Evolutionary conservation across 2,329 filamentous ascomycete genomes (phyloP), one percentile per base, ranked within the genome.

Genomic region (Fusarium sp.): DNA sequence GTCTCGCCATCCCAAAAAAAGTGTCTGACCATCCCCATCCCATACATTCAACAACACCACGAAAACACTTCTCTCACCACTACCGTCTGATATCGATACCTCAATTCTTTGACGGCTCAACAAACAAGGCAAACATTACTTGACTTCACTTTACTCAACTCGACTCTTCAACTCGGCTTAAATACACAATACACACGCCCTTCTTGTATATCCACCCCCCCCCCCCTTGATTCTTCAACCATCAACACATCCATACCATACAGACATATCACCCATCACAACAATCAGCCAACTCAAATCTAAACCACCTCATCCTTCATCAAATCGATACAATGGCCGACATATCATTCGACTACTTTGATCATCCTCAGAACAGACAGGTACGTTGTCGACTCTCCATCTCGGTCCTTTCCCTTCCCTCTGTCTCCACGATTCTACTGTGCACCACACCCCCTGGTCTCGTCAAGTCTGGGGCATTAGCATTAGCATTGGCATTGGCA

Each of bases 281-380:
- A 63, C 61, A 57, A 63, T 64, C 58, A 72, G 55, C 69, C 72
- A 69, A 72, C 23, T 23, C 21, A 51, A 40, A 20, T 8, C 11
- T 14, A 51, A 27, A 51, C 23, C 48, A 51, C 14, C 41, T 43
- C 41, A 43, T 43, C 21, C 21, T 45, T 28, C 59, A 42, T 25
- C 12, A 32, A 49, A 23, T 21, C 32, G 27, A 75, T 59, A 54
- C 60, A 68, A 75, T 75, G 73, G 69, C 73, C 59, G 71, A 75
- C 43, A 59, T 75, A 75, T 72, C 73, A 59, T 75, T 75, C 69
- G 73, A 75, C 58, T 75, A 75, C 61, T 75, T 73, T 75, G 73
- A 74, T 42, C 67, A 74, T 41, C 50, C 72, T 58, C 73, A 75
- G 67, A 64, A 68, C 60, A 75, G 75, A 74, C 73, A 75, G 69